Evolutionary conservation across 2,329 filamentous ascomycete genomes (phyloP).

Genomic region (Harringtonia lauricola): DNA sequence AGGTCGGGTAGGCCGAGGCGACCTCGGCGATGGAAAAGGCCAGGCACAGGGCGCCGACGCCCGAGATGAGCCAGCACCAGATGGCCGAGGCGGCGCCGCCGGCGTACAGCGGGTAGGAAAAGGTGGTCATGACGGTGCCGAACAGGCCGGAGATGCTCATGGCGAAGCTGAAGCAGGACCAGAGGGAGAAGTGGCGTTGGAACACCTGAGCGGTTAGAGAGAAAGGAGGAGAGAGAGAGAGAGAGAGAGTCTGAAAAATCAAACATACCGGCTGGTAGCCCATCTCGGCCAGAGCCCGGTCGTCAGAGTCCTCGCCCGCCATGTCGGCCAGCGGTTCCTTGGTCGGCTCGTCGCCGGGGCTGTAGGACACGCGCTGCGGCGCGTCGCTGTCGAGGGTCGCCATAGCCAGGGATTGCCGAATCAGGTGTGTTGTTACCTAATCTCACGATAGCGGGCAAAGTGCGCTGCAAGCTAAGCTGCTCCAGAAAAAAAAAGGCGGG

Average conservation of each 20-base stretch:
- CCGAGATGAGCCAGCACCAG: constrained; percentile 49
- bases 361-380: neutral
- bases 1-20: constrained; percentile 46
- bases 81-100: constrained; percentile 42
- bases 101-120: constrained; percentile 39
- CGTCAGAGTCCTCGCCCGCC: constrained; percentile 12
- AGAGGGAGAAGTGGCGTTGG: constrained; percentile 47
- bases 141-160: constrained; percentile 45
- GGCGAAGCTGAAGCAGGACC: constrained; percentile 47
- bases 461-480: neutral
- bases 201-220: constrained; percentile 29
- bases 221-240: neutral
- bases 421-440: neutral
- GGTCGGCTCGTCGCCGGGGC: no score
- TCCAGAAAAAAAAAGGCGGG: neutral
- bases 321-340: neutral
- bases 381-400: no score
- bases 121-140: constrained; percentile 43
- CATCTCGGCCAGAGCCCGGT: constrained; percentile 23
- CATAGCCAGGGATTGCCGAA: no score
- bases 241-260: neutral
- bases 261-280: constrained; percentile 24
- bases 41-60: constrained; percentile 44
- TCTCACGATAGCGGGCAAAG: neutral
- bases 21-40: constrained; percentile 42